Evolutionary conservation across 2,329 filamentous ascomycete genomes (phyloP), one percentile per base, ranked within the genome.

Genomic region (Nemania sp.): DNA sequence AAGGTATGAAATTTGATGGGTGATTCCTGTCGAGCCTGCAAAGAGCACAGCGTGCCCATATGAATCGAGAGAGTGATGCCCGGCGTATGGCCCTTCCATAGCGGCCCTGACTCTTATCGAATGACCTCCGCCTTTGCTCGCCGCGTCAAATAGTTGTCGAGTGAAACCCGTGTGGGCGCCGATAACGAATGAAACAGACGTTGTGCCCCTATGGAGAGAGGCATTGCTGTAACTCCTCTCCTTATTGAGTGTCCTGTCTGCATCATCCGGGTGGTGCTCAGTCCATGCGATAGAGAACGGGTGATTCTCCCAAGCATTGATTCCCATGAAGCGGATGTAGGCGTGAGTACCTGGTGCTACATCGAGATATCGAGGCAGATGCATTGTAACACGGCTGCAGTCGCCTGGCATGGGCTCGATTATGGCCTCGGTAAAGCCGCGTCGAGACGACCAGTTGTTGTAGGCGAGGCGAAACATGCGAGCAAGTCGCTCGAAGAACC

Each of bases 41-140:
- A 98, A 94, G 64, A 99, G 90, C 70, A 99, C 88, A 52, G 91
- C 90, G 51, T 97, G 96, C 45, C 96, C 95, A 80, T 98, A 98
- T 7, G 94, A 98, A 80, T 94, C 90, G 71, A 98, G 90, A 68
- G 89, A 90, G 80, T 97, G 92, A 77, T 93, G 91, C 49, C 90
- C 91, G 4, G 89, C 91, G 78, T 98, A 98, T 0, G 96, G 95
- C 0, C 96, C 96, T 81, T 98, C 96, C 69, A 97, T 89, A 66
- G 92, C 89, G 38, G 93, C 94, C 66, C 85, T 87, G 63, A 94
- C 84, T 11, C 85, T 85, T 68, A 94, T 82, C 15, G 85, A 84
- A 35, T 82, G 83, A 26, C 81, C 79, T n/a, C 84, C 82, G 22
- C 84, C 80, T 32, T 82, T 80, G 65, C 85, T 83, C 6, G 92